These are phyloP conservation scores for Conticribra weissflogii DNA, from an alignment of 108 stramenopile species.

Conservation along the genomic window DNA sequence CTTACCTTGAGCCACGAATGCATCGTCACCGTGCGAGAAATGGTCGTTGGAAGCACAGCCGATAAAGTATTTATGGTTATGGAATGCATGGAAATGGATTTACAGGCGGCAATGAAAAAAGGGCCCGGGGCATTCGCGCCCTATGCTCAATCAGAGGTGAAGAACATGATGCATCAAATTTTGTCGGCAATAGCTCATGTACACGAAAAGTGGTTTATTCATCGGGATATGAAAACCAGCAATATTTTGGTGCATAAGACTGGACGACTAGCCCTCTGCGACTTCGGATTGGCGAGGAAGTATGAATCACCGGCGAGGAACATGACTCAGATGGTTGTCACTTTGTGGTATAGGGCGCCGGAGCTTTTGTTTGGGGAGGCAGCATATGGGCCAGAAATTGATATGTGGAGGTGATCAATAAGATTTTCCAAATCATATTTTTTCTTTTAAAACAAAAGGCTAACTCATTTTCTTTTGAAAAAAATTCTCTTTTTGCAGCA, in stretches of 20 bases:
- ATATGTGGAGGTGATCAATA: conserved; percentile 94
- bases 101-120: conserved; percentile 79
- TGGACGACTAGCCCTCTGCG: conserved; percentile 85
- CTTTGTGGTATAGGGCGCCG: conserved; percentile 92
- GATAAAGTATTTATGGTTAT: conserved; percentile 94
- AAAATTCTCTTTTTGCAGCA: conserved; percentile 27
- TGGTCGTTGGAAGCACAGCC: conserved; percentile 73
- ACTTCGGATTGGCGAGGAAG: conserved; percentile 92
- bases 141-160: conserved; percentile 79
- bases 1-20: conserved; percentile 80
- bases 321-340: conserved; percentile 90
- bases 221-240: conserved; percentile 92
- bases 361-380: conserved; percentile 89
- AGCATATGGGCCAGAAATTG: conserved; percentile 85
- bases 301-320: conserved; percentile 64
- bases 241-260: conserved; percentile 87
- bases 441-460: no score
- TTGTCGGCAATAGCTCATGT: conserved; percentile 77
- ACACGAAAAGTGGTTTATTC: conserved; percentile 82
- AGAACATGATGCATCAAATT: conserved; percentile 84
- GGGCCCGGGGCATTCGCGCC: conserved; percentile 47
- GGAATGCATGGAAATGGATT: conserved; percentile 92
- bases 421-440: no score
- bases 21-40: conserved; percentile 86
- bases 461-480: no score